Evolutionary conservation across 2,329 filamentous ascomycete genomes (phyloP), one percentile per base, ranked within the genome.

Genomic region (Aspergillus sp.): DNA sequence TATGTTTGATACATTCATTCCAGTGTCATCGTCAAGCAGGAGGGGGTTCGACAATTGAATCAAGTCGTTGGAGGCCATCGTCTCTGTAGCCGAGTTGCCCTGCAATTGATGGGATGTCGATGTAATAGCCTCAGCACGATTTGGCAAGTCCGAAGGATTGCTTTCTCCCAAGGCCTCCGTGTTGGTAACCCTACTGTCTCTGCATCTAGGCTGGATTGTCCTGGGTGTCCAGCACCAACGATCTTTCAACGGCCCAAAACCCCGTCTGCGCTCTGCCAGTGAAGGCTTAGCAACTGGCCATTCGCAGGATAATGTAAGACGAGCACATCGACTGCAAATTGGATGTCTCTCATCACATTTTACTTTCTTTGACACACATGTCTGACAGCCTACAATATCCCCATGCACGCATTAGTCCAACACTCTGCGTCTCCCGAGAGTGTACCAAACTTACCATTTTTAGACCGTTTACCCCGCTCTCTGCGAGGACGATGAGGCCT

Each of bases 331-430:
- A 17, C 7, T 20, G 24, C 50, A 55, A 17, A 47, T 13, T 17
- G 50, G 53, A 16, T 33, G 53, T 16, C 19, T n/a, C 41, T 55
- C 53, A 8, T 53, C 53, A 19, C 53, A 55, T 9, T 55, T 55
- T 19, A 55, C 50, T 14, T 44, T 47, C 19, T 55, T 55, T 20
- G 17, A 36, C 16, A 53, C n/a, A 22, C 53, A 55, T 4, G 50
- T 55, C 4, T 41, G 42, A 14, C 53, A 55, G 19, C 53, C 53
- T 55, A 30, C 26, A 30, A 30, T 30, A 9, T 30, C 26, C 26
- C 3, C 26, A 30, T 30, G 26, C 26, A 30, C 8, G 10, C 26
- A 30, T 30, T 30, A 30, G 26, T 30, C 26, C 26, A 10, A 10
- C 26, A 30, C 9, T 8, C 26, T 11, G 7, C 10, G 4, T 8